A percentile compares a stretch with the other conserved stretches of the same genome.
Evolutionary conservation across 495 filamentous ascomycete species (phyloP).

Genomic region (Penicillium dipodomyicola): DNA sequence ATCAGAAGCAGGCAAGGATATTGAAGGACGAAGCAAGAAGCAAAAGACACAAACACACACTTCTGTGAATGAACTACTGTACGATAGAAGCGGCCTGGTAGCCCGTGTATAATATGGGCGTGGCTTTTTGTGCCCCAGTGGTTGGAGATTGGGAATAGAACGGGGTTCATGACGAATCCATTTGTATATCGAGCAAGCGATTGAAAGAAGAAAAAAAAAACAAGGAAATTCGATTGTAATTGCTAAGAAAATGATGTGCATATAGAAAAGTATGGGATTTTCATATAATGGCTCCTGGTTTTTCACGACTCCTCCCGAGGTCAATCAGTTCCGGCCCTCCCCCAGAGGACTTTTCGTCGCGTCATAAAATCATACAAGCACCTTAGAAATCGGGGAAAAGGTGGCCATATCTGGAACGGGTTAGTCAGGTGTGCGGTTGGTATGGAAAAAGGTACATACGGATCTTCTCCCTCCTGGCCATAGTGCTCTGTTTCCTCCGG

Average conservation of each 20-base stretch:
- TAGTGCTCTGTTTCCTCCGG: slow-evolving; percentile 95
- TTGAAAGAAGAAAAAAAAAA: slow-evolving; percentile 19
- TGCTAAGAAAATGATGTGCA: slow-evolving; percentile 18
- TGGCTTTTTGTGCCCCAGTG: slow-evolving; percentile 17
- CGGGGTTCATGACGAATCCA: slow-evolving; percentile 26
- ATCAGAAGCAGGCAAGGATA: neutral
- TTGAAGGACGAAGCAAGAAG: slow-evolving; percentile 6
- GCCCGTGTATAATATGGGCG: slow-evolving; percentile 33
- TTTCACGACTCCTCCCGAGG: slow-evolving; percentile 21
- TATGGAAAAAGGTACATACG: slow-evolving; percentile 57
- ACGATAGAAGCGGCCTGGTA: slow-evolving; percentile 29
- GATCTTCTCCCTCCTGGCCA: slow-evolving; percentile 70
- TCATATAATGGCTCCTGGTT: slow-evolving; percentile 22
- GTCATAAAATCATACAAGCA: slow-evolving; percentile 40
- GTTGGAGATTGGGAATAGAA: slow-evolving; percentile 15
- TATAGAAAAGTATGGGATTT: slow-evolving; percentile 12
- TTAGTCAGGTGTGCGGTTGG: neutral
- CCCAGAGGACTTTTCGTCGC: slow-evolving; percentile 35
- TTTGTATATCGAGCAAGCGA: slow-evolving; percentile 23
- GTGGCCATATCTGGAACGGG: slow-evolving; percentile 57
- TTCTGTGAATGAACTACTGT: slow-evolving; percentile 18
- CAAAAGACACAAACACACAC: slow-evolving; percentile 6
- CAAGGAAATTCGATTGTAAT: slow-evolving; percentile 29
- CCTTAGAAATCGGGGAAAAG: slow-evolving; percentile 71
- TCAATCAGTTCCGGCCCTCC: slow-evolving; percentile 15